phyloP scores from a whole-genome alignment of 305 asterid species.

The Fraxinus greggii region DNA sequence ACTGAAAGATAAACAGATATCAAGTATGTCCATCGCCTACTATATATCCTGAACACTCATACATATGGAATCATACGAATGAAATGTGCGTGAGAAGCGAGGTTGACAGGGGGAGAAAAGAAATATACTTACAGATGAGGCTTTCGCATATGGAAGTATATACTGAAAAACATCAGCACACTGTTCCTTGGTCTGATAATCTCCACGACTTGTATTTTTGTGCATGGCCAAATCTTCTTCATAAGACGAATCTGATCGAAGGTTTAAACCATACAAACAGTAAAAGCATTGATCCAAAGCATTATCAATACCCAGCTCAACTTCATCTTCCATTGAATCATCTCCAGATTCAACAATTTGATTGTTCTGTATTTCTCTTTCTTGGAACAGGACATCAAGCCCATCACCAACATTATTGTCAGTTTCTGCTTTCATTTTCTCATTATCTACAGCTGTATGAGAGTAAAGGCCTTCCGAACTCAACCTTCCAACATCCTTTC shows the following conservation, averaged over 20 bases:
- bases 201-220: slow-evolving; percentile 93
- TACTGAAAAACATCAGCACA: slow-evolving; percentile 97
- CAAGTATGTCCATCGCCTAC: slow-evolving; percentile 17
- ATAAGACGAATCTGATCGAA: slow-evolving; percentile 88
- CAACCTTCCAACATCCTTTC: slow-evolving; percentile 38
- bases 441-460: slow-evolving; percentile 34
- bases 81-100: slow-evolving; percentile 8
- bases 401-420: slow-evolving; percentile 34
- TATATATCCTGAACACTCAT: slow-evolving; percentile 16
- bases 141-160: slow-evolving; percentile 93
- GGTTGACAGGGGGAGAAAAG: slow-evolving; percentile 15
- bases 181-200: slow-evolving; percentile 98
- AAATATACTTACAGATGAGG: slow-evolving; percentile 78
- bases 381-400: slow-evolving; percentile 36
- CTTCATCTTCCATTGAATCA: slow-evolving; percentile 73
- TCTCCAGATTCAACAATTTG: slow-evolving; percentile 39
- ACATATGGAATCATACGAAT: slow-evolving; percentile 7
- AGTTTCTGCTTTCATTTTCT: slow-evolving; percentile 38
- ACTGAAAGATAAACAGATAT: slow-evolving; percentile 49
- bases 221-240: slow-evolving; percentile 87
- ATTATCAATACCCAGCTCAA: slow-evolving; percentile 81
- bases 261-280: slow-evolving; percentile 91
- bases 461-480: slow-evolving; percentile 40
- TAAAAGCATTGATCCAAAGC: slow-evolving; percentile 95
- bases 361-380: slow-evolving; percentile 39